Evolutionary conservation across 2,329 filamentous ascomycete species (phyloP).

Genomic region (Akanthomyces muscarius): DNA sequence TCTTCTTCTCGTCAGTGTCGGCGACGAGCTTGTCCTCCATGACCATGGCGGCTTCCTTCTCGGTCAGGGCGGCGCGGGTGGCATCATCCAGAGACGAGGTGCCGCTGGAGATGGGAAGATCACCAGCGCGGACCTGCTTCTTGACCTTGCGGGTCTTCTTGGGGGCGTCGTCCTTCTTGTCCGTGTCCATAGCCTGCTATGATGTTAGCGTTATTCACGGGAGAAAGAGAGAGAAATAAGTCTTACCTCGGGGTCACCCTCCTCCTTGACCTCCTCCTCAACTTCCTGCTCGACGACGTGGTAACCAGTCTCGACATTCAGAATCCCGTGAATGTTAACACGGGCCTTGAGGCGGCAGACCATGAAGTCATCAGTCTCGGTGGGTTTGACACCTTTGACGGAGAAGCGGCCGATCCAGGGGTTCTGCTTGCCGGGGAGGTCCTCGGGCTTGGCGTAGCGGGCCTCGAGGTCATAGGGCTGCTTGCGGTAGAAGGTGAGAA

Average conservation of each 20-base stretch:
- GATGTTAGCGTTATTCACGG: slow-evolving; percentile 25
- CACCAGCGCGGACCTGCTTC: slow-evolving; percentile 98
- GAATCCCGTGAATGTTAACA: slow-evolving; percentile 90
- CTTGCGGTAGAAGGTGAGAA: slow-evolving; percentile 98
- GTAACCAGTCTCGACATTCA: slow-evolving; percentile 96
- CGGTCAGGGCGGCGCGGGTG: slow-evolving; percentile 62
- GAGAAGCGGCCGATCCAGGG: slow-evolving; percentile 98
- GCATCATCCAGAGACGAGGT: slow-evolving; percentile 73
- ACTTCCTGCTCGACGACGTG: slow-evolving; percentile 97
- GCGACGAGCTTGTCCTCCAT: slow-evolving; percentile 98
- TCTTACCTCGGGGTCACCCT: slow-evolving; percentile 69
- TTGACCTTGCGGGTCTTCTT: slow-evolving; percentile 97
- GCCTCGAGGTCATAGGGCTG: slow-evolving; percentile 96
- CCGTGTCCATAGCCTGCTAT: slow-evolving; percentile 77
- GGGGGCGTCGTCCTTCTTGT: slow-evolving; percentile 61
- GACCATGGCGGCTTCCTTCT: slow-evolving; percentile 87
- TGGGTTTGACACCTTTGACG: slow-evolving; percentile 94
- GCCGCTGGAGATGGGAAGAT: slow-evolving; percentile 79
- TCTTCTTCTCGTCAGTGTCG: slow-evolving; percentile 99
- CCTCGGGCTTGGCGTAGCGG: slow-evolving; percentile 81
- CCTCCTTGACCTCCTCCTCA: slow-evolving; percentile 82
- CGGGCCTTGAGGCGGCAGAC: slow-evolving; percentile 99
- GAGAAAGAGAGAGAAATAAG: not conserved
- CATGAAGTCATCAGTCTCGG: slow-evolving; percentile 96
- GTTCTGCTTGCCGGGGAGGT: slow-evolving; percentile 82